Evolutionary conservation across 768 basidiomycete species (phyloP).

Genomic region (Auriscalpium orientale): DNA sequence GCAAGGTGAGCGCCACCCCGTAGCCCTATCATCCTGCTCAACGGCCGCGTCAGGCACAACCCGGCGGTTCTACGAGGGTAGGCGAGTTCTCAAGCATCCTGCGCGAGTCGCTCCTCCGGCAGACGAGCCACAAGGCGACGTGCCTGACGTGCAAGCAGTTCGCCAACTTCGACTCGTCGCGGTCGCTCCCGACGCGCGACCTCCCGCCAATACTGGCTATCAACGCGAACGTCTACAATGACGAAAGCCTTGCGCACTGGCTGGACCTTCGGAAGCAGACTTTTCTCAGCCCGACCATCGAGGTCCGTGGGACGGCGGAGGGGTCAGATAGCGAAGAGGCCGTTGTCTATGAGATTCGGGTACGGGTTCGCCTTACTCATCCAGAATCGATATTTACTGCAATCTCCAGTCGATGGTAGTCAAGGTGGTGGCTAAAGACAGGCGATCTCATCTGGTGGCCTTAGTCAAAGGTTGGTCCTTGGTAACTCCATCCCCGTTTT

Average conservation of each 20-base stretch:
- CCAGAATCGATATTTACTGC: background rate
- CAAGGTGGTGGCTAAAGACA: conserved; percentile 66
- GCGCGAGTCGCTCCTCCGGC: conserved; percentile 67
- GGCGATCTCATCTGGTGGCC: conserved; percentile 78
- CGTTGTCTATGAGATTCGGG: conserved; percentile 66
- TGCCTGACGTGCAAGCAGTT: conserved; percentile 81
- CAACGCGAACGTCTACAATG: conserved; percentile 75
- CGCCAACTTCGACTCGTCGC: conserved; percentile 60
- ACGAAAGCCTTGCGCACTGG: conserved; percentile 73
- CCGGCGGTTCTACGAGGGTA: conserved; percentile 30
- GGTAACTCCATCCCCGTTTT: too few species aligned
- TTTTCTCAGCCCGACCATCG: conserved; percentile 54
- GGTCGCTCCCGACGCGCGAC: conserved; percentile 53
- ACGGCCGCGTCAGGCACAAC: conserved; percentile 17
- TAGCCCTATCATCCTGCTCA: too few species aligned
- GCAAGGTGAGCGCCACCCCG: conserved; percentile 45
- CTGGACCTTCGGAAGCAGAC: conserved; percentile 49
- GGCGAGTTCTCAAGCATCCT: conserved; percentile 62
- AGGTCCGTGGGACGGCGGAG: conserved; percentile 52
- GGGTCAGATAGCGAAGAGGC: conserved; percentile 48
- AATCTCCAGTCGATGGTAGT: conserved; percentile 64
- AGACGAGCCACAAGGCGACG: conserved; percentile 78
- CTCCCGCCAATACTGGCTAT: conserved; percentile 82
- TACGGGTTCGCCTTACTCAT: conserved; percentile 28
- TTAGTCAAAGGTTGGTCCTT: conserved; percentile 66